Evolutionary conservation across 371 early-diverging fungal genomes (phyloP).

Genomic region (Haplosporangium sp.): DNA sequence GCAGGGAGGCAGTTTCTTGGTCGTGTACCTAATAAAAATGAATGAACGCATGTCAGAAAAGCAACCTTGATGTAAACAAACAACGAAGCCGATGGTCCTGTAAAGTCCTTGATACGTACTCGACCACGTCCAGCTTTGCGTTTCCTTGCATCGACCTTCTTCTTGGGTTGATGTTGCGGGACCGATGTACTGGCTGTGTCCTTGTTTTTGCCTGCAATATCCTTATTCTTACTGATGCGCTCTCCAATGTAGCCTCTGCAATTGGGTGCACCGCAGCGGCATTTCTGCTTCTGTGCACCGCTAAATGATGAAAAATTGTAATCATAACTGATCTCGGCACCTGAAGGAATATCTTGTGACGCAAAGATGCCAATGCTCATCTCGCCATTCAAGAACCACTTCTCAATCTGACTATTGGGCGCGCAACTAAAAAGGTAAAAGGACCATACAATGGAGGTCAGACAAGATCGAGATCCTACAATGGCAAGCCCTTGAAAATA

Average conservation of each 20-base stretch:
- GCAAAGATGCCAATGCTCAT: slow-evolving; percentile 84
- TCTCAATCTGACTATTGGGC: slow-evolving; percentile 94
- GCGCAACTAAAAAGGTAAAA: slow-evolving; percentile 67
- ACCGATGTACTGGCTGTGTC: background rate
- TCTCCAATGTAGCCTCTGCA: slow-evolving; percentile 79
- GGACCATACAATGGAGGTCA: background rate
- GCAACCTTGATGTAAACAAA: too few species aligned
- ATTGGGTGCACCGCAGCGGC: slow-evolving; percentile 76
- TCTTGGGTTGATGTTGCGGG: slow-evolving; percentile 14
- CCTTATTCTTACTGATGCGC: slow-evolving; percentile 42
- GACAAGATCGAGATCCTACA: background rate
- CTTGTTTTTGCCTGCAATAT: background rate
- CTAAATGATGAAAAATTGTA: slow-evolving; percentile 83
- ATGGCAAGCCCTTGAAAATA: background rate
- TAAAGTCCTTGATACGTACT: slow-evolving; percentile 9
- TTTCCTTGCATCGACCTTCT: slow-evolving; percentile 27
- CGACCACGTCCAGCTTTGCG: slow-evolving; percentile 42
- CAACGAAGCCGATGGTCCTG: background rate
- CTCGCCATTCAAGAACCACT: slow-evolving; percentile 84
- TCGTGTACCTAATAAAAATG: slow-evolving; percentile 15
- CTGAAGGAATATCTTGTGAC: slow-evolving; percentile 72
- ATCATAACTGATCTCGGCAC: slow-evolving; percentile 87
- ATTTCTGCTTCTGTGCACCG: slow-evolving; percentile 73
- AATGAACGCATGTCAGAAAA: background rate
- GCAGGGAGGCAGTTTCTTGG: slow-evolving; percentile 23